A percentile compares a stretch with the other conserved stretches of the same genome.
Evolutionary conservation across 306 rosid species (phyloP).

Genomic region (Gleditsia sinensis): DNA sequence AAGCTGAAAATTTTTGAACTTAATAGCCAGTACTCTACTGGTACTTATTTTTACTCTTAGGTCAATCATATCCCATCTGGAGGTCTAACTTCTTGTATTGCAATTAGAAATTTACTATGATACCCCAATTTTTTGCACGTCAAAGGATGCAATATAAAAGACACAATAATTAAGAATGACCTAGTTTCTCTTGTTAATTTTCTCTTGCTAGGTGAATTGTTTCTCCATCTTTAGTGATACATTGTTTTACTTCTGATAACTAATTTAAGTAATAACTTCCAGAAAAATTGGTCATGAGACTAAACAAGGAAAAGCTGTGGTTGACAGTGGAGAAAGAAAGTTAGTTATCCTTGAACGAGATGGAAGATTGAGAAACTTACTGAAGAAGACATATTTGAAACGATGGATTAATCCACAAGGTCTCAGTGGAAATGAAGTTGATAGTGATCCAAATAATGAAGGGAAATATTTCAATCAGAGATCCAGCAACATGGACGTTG

Average conservation of each 20-base stretch:
- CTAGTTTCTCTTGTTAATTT: slow-evolving; percentile 9
- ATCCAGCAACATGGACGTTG: slow-evolving; percentile 77
- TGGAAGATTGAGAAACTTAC: slow-evolving; percentile 71
- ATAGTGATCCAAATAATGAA: slow-evolving; percentile 44
- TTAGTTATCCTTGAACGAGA: slow-evolving; percentile 56
- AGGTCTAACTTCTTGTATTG: not conserved
- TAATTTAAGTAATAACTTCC: slow-evolving; percentile 32
- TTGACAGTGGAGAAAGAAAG: slow-evolving; percentile 50
- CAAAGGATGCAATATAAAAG: slow-evolving; percentile 2
- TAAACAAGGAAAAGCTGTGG: slow-evolving; percentile 45
- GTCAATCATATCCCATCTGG: slow-evolving; percentile 16
- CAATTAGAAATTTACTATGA: not conserved
- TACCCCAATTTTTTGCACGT: not conserved
- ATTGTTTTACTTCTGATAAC: slow-evolving; percentile 22
- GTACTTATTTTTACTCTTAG: slow-evolving; percentile 14
- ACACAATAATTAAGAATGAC: slow-evolving; percentile 1
- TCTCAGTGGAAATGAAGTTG: slow-evolving; percentile 56
- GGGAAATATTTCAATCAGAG: slow-evolving; percentile 45
- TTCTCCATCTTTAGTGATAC: slow-evolving; percentile 21
- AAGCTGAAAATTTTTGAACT: not conserved
- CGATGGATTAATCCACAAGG: slow-evolving; percentile 77
- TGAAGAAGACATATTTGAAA: slow-evolving; percentile 80
- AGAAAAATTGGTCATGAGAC: slow-evolving; percentile 59
- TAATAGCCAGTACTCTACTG: not conserved
- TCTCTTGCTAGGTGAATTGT: slow-evolving; percentile 22